These are phyloP conservation scores for Daucus carota DNA, from an alignment of 129 eudicot genomes.

Conservation along the genomic window DNA sequence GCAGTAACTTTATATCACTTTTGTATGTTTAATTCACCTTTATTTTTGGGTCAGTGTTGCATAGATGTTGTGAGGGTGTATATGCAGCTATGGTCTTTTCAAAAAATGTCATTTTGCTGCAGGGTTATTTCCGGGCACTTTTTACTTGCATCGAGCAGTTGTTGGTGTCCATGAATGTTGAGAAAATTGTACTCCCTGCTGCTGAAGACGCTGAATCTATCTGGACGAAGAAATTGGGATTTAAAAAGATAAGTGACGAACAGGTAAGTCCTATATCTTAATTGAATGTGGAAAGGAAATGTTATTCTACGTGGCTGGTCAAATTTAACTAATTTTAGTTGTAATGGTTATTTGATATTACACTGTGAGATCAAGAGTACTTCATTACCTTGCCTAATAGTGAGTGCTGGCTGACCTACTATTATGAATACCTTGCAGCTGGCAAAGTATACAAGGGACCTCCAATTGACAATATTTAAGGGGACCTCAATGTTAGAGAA, in stretches of 20 bases:
- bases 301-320: neutral
- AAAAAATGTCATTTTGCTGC: constrained; percentile 7
- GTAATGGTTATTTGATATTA: neutral
- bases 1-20: neutral
- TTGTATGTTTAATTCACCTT: neutral
- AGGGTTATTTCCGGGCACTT: constrained; percentile 88
- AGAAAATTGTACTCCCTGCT: constrained; percentile 86
- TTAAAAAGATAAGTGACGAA: constrained; percentile 66
- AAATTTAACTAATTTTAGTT: neutral
- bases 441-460: constrained; percentile 50
- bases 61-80: neutral
- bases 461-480: constrained; percentile 67
- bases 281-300: neutral
- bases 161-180: constrained; percentile 59
- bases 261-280: constrained; percentile 45
- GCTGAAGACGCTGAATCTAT: constrained; percentile 93
- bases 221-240: constrained; percentile 84
- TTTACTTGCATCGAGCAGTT: constrained; percentile 71
- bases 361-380: neutral
- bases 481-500: constrained; percentile 86
- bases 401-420: neutral
- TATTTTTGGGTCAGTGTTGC: neutral
- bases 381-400: neutral
- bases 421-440: constrained; percentile 30
- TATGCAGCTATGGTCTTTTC: neutral